Evolutionary conservation across 1,284 basidiomycete genomes (phyloP), one percentile per base, ranked within the genome.

Genomic region (Apiotrichum domesticum): DNA sequence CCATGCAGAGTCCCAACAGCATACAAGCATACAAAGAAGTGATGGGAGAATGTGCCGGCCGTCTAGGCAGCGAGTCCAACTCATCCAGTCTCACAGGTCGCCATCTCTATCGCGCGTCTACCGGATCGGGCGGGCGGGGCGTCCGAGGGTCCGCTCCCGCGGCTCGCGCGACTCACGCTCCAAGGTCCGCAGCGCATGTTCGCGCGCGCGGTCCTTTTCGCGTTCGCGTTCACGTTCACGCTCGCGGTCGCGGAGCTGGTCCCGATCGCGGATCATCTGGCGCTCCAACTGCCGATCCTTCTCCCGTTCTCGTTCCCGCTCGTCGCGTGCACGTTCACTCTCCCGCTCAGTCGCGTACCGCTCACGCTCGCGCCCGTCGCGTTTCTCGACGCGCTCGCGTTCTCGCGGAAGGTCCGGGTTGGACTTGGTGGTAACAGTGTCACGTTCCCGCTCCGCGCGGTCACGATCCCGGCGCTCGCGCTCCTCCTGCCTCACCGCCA

Each of bases 401-500:
- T 35, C 39, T 13, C 29, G 40, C 10, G 9, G 21, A 21, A 21
- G 32, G 10, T 35, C 41, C 32, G 32, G 40, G 29, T 13, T 32
- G 8, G 29, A 33, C 41, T 7, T 4, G 33, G 14, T 14, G 41
- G 14, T 14, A 35, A 4, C 32, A 7, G 35, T 32, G 15, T 44
- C 51, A n/a, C 43, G 43, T 8, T 45, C 42, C 7, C 13, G 37
- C 37, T 39, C 34, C 1, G n/a, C 51, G 32, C 50, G 50, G 11
- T 48, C 51, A 13, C 46, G 46, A 29, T 40, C 37, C 29, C 42
- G 40, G 10, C 42, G 29, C 35, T 45, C 49, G 35, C 52, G 41
- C 41, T 60, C 58, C 51, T 53, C 49, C 51, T 54, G 49, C 45
- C 55, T 45, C 3, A 44, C 55, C 3, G 39, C 47, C 14, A 46